Base-by-base conservation (phyloP, 2,329 filamentous ascomycete genomes). In the Incumbomyces lentus region DNA sequence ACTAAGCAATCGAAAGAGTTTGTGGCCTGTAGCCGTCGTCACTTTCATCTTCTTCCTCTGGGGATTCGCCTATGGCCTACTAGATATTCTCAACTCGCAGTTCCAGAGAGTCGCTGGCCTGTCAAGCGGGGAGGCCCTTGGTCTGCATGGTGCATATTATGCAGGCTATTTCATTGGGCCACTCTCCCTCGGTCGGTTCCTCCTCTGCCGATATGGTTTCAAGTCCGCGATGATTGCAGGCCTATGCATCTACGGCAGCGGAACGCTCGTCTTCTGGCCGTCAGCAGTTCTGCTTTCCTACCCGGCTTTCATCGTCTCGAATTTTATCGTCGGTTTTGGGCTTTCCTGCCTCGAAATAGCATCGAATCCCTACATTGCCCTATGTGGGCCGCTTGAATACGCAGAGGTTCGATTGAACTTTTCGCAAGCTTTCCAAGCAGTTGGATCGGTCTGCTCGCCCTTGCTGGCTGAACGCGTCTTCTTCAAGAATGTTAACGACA, bases 61-160 rank as follows among this genome's bases (percentile, higher is more conserved):
- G 88, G 89, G 89, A 0, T 83, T 95, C 48, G 88, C 87, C 0
- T 95, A 95, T 56, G 89, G 89, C 0, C 73, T 95, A 1, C 70
- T 95, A 5, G 87, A 92, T 58, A 83, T 82, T 0, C 74, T 95
- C 22, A 94, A 94, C 60, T 58, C 61, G 0, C 74, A 76, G 46
- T 81, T 81, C 54, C 73, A 78, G 55, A 53, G 59, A 11, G 70
- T 79, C 11, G 72, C 73, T 1, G 59, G 64, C 4, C 70, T 75
- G 59, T 67, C 61, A 6, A 52, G 62, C 5, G 66, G 62, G 30
- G 66, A 76, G 57, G 67, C 64, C 2, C 60, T 72, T 11, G 75
- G 72, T 11, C 69, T 80, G 8, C 77, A 81, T 52, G 73, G 69
- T 34, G 75, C 76, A 11, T 81, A 81, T 57, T 82, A 71, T 50